phyloP scores from a whole-genome alignment of 805 yeast genomes.

The Cephaloascus fragrans region DNA sequence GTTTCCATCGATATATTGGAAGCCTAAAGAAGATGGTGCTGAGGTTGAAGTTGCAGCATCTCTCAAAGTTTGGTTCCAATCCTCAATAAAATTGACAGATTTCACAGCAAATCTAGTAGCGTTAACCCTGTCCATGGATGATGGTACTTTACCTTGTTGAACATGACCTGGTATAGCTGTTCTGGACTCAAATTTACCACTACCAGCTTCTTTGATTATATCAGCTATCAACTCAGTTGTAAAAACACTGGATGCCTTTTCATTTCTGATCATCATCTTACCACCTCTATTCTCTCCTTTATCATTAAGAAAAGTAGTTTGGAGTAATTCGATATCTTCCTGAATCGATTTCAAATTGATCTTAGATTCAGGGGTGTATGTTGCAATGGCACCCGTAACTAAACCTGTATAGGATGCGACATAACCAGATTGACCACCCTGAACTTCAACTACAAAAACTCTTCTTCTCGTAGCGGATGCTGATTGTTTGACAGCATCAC shows the following conservation, averaged over 20 bases:
- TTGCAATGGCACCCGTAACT: slow-evolving; percentile 85
- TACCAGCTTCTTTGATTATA: slow-evolving; percentile 71
- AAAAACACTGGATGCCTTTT: slow-evolving; percentile 73
- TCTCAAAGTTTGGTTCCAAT: background rate
- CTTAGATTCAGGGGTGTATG: slow-evolving; percentile 84
- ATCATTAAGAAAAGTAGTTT: slow-evolving; percentile 60
- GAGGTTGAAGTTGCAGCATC: slow-evolving; percentile 7
- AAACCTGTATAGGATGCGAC: slow-evolving; percentile 81
- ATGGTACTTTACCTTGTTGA: slow-evolving; percentile 94
- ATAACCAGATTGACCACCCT: slow-evolving; percentile 95
- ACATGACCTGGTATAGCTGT: slow-evolving; percentile 98
- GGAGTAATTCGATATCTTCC: slow-evolving; percentile 64
- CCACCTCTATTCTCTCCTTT: slow-evolving; percentile 78
- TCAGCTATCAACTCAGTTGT: slow-evolving; percentile 76
- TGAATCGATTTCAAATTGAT: slow-evolving; percentile 59
- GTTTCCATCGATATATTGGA: slow-evolving; percentile 38
- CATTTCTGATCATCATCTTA: slow-evolving; percentile 75
- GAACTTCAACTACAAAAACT: slow-evolving; percentile 94
- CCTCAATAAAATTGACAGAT: slow-evolving; percentile 80
- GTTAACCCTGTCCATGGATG: slow-evolving; percentile 86
- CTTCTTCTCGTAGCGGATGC: slow-evolving; percentile 93
- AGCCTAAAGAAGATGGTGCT: slow-evolving; percentile 34
- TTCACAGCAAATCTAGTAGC: slow-evolving; percentile 87
- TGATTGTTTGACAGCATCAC: slow-evolving; percentile 90
- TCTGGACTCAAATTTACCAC: slow-evolving; percentile 75